phyloP scores from a whole-genome alignment of 169 alveolate genomes.

The Eimeria sp. region DNA sequence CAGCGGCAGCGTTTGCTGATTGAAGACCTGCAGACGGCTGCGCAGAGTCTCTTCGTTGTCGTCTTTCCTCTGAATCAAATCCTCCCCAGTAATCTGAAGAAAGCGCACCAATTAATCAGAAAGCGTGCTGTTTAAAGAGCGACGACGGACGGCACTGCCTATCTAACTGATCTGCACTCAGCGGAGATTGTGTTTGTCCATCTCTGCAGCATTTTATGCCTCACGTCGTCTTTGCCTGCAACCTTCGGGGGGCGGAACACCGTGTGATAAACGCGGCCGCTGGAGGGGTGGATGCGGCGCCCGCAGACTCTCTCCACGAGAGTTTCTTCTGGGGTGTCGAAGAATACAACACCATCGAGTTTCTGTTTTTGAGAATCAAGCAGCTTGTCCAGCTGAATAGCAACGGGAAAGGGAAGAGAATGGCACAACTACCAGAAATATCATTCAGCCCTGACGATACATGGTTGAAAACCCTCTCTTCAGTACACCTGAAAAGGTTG shows the following conservation, averaged over 20 bases:
- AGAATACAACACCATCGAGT: slow-evolving; percentile 89
- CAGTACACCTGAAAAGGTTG: background rate
- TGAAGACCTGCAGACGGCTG: slow-evolving; percentile 88
- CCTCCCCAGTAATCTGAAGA: slow-evolving; percentile 90
- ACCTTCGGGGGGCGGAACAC: slow-evolving; percentile 91
- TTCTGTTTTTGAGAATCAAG: slow-evolving; percentile 82
- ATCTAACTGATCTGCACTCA: too few species aligned
- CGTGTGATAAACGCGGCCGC: slow-evolving; percentile 93
- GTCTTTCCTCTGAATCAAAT: slow-evolving; percentile 89
- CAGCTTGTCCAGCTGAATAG: slow-evolving; percentile 71
- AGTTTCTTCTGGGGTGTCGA: slow-evolving; percentile 91
- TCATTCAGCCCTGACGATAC: background rate
- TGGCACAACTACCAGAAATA: background rate
- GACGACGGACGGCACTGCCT: background rate
- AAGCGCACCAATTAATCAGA: too few species aligned
- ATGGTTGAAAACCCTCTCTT: background rate
- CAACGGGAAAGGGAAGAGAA: background rate
- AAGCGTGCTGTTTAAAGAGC: too few species aligned
- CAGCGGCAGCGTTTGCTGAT: slow-evolving; percentile 90
- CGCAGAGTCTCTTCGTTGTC: slow-evolving; percentile 88
- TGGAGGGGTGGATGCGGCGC: slow-evolving; percentile 92
- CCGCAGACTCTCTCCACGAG: slow-evolving; percentile 94
- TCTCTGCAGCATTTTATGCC: background rate
- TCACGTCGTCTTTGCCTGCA: slow-evolving; percentile 89
- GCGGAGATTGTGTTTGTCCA: too few species aligned